phyloP scores from a whole-genome alignment of 1,284 basidiomycete genomes.

The Melampsora abietis-canadensis region DNA sequence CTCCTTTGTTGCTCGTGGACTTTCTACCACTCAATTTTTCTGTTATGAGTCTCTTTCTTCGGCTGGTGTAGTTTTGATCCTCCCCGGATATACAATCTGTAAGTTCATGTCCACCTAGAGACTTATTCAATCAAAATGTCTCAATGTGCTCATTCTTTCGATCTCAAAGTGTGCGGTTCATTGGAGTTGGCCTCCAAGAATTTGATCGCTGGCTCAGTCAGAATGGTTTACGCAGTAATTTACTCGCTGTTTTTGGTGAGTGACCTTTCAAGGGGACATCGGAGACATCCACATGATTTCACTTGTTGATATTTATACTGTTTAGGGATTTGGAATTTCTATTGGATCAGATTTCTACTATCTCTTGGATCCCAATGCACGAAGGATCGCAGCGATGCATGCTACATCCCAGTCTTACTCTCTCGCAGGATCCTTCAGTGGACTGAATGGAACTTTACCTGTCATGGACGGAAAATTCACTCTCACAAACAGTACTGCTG shows the following conservation, averaged over 20 bases:
- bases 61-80: constrained; percentile 53
- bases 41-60: constrained; percentile 62
- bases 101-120: constrained; percentile 51
- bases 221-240: constrained; percentile 84
- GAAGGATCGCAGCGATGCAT: constrained; percentile 59
- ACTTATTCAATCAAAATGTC: constrained; percentile 24
- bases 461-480: constrained; percentile 70
- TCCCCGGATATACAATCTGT: constrained; percentile 71
- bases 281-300: not conserved
- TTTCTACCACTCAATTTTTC: constrained; percentile 71
- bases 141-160: constrained; percentile 1
- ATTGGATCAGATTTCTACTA: constrained; percentile 82
- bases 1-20: constrained; percentile 70
- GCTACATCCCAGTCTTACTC: constrained; percentile 58
- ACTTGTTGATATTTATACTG: constrained; percentile 12
- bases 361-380: constrained; percentile 65
- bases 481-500: constrained; percentile 62
- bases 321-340: constrained; percentile 73
- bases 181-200: constrained; percentile 83
- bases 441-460: constrained; percentile 62
- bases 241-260: constrained; percentile 76
- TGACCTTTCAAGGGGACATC: constrained; percentile 31
- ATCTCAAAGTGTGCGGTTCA: constrained; percentile 64
- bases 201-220: constrained; percentile 78
- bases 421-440: constrained; percentile 65